A percentile compares a stretch with the other conserved stretches of the same genome.
These are phyloP conservation scores for Selaginella tamariscina DNA, from an alignment of 75 land plant species.

Conservation along the genomic window DNA sequence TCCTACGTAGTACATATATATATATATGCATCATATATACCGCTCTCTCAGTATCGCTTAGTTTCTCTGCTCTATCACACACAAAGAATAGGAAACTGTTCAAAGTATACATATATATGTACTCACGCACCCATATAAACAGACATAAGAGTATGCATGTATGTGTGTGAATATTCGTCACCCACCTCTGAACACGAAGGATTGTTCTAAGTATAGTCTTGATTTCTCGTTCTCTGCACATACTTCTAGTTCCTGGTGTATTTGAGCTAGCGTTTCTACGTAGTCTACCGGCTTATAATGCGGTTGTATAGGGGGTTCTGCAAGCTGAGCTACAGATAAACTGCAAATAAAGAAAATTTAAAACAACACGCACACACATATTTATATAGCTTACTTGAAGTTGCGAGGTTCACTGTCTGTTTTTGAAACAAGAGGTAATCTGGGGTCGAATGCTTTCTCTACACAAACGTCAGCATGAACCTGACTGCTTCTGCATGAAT, in stretches of 20 bases:
- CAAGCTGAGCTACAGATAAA: constrained; percentile 67
- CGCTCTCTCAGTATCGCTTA: too few species aligned
- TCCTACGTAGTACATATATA: too few species aligned
- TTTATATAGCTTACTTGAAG: too few species aligned
- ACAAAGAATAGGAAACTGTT: too few species aligned
- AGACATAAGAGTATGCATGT: too few species aligned
- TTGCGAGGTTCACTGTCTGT: neutral
- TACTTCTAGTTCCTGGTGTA: constrained; percentile 80
- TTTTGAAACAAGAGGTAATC: neutral
- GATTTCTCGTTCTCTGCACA: constrained; percentile 48
- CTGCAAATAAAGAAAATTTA: constrained; percentile 33
- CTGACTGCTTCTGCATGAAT: neutral
- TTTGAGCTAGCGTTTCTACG: constrained; percentile 76
- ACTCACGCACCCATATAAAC: too few species aligned
- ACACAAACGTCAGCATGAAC: neutral
- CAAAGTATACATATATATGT: too few species aligned
- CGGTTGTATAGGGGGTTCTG: constrained; percentile 73
- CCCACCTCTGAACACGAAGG: constrained; percentile 82
- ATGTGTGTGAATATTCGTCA: too few species aligned
- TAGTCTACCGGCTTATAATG: constrained; percentile 81
- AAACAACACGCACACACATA: neutral
- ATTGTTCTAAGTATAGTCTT: constrained; percentile 59
- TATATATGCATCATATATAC: too few species aligned
- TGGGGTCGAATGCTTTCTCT: neutral
- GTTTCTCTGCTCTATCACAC: too few species aligned